phyloP scores from a whole-genome alignment of 306 rosid genomes.

The Pueraria montana region DNA sequence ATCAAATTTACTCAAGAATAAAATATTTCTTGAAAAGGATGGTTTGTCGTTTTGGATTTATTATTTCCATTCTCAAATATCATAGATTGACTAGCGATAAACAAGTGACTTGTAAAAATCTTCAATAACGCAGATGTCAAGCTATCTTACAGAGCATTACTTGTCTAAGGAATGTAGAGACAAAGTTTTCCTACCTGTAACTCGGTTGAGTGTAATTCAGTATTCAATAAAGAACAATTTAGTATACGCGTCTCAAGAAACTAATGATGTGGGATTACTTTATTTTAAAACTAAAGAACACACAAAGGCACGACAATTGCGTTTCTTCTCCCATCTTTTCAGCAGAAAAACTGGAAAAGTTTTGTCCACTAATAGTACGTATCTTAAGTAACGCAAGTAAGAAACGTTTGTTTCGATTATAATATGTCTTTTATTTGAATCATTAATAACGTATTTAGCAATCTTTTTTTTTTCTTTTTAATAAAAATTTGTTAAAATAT shows the following conservation, averaged over 20 bases:
- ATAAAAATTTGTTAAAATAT: neutral
- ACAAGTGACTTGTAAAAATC: neutral
- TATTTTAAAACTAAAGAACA: constrained; percentile 25
- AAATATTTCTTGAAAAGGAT: neutral
- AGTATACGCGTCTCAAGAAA: neutral
- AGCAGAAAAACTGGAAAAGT: neutral
- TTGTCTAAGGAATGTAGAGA: neutral
- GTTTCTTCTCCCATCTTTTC: constrained; percentile 32
- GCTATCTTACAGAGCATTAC: neutral
- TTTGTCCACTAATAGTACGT: constrained; percentile 3
- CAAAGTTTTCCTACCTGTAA: constrained; percentile 9
- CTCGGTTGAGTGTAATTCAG: neutral
- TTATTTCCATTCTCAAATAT: neutral
- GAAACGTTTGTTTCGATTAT: neutral
- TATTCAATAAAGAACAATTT: neutral
- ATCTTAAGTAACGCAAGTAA: neutral
- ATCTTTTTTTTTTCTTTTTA: neutral
- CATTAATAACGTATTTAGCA: neutral
- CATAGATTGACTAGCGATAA: neutral
- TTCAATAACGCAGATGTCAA: neutral
- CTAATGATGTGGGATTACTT: neutral
- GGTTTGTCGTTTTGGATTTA: neutral
- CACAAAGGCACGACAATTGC: neutral
- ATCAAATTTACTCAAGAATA: neutral
- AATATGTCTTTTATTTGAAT: neutral